Percentiles rank a stretch among this genome's conserved stretches.
Evolutionary conservation across 352 stramenopile genomes (phyloP).

Genomic region (Pythium grandisporangium): DNA sequence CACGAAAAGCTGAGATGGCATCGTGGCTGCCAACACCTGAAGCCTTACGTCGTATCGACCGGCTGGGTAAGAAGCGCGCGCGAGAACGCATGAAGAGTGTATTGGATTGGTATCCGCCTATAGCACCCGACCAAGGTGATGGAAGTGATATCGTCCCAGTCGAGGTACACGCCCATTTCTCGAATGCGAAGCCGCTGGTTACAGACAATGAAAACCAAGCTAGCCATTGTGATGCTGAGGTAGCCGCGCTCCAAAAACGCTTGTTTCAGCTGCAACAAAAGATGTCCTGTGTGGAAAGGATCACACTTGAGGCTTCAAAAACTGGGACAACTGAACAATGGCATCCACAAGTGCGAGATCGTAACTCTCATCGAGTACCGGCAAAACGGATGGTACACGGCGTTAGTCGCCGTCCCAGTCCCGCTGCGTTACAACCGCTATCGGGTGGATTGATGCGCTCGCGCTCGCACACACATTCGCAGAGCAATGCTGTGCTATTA

Average conservation of each 20-base stretch:
- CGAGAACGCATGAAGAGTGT: slow-evolving; percentile 27
- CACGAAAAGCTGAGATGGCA: slow-evolving; percentile 37
- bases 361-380: too few species aligned
- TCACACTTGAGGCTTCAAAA: too few species aligned
- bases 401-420: too few species aligned
- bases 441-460: too few species aligned
- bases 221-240: too few species aligned
- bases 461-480: too few species aligned
- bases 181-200: slow-evolving; percentile 7
- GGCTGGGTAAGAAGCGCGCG: slow-evolving; percentile 23
- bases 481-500: too few species aligned
- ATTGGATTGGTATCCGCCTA: slow-evolving; percentile 39
- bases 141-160: slow-evolving; percentile 20
- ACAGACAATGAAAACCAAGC: slow-evolving; percentile 3
- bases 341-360: too few species aligned
- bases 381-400: too few species aligned
- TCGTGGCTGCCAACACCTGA: slow-evolving; percentile 32
- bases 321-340: too few species aligned
- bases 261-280: slow-evolving; percentile 11
- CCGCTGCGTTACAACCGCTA: too few species aligned
- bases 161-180: neutral
- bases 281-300: slow-evolving; percentile 10
- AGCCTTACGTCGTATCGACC: slow-evolving; percentile 23
- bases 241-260: slow-evolving; percentile 3
- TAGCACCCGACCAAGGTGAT: slow-evolving; percentile 20